Evolutionary conservation across 768 basidiomycete genomes (phyloP).

Genomic region (Mycena amicta): DNA sequence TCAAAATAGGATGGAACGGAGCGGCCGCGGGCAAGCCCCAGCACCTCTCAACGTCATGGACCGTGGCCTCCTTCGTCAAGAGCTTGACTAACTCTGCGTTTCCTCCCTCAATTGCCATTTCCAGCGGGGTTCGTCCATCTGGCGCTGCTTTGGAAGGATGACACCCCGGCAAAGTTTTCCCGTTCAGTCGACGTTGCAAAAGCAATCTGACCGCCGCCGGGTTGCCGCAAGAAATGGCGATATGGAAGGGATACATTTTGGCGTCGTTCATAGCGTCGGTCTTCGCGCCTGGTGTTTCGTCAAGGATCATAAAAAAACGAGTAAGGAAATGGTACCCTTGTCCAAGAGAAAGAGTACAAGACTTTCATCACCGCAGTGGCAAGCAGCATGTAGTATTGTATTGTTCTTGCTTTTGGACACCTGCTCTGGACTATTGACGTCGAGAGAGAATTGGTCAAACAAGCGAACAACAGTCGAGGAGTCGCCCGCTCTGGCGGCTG

Average conservation of each 20-base stretch:
- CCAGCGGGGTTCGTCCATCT: conserved; percentile 39
- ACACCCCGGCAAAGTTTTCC: conserved; percentile 33
- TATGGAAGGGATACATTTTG: conserved; percentile 38
- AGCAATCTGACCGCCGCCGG: conserved; percentile 35
- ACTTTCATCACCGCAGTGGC: conserved; percentile 32
- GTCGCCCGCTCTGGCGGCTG: conserved; percentile 27
- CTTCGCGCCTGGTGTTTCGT: conserved; percentile 32
- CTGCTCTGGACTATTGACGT: conserved; percentile 36
- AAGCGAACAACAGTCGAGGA: conserved; percentile 27
- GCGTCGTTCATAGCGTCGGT: conserved; percentile 33
- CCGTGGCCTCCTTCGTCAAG: conserved; percentile 40
- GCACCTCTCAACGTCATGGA: conserved; percentile 40
- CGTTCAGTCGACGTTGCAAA: conserved; percentile 29
- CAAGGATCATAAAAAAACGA: background rate
- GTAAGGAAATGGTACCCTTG: conserved; percentile 28
- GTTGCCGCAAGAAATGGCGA: conserved; percentile 37
- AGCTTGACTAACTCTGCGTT: conserved; percentile 33
- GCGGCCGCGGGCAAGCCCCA: conserved; percentile 29
- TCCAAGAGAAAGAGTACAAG: conserved; percentile 38
- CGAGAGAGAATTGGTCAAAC: conserved; percentile 33
- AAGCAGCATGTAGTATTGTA: conserved; percentile 39
- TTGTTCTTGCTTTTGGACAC: conserved; percentile 24
- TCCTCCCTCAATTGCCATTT: conserved; percentile 37
- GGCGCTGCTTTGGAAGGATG: conserved; percentile 39
- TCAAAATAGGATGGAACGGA: conserved; percentile 31